phyloP scores from a whole-genome alignment of 768 basidiomycete species.

The Boletus bicolor region DNA sequence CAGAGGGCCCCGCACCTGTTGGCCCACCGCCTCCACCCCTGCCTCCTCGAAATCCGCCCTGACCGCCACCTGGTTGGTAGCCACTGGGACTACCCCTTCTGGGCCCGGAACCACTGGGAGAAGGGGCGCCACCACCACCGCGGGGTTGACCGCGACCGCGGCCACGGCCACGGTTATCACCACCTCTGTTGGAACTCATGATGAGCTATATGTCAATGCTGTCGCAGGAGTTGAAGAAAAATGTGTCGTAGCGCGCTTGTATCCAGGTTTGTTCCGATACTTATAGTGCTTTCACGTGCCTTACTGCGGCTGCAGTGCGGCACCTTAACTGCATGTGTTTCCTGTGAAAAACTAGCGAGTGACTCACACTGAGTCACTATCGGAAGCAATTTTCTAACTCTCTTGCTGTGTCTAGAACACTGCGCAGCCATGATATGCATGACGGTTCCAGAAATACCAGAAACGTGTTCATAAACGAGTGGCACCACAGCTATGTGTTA shows the following conservation, averaged over 20 bases:
- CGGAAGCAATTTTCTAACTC: not conserved
- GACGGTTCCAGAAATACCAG: not conserved
- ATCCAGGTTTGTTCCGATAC: not conserved
- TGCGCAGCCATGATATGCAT: not conserved
- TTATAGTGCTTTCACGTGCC: constrained; percentile 3
- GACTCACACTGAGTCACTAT: not conserved
- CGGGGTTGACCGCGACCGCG: constrained; percentile 17
- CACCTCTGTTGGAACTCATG: constrained; percentile 19
- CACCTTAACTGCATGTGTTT: too few relatives aligned
- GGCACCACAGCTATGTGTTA: too few relatives aligned
- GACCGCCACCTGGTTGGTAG: constrained; percentile 1
- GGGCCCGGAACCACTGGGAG: not conserved
- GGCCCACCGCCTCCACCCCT: constrained; percentile 28
- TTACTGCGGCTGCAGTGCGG: not conserved
- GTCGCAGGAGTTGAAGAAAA: not conserved
- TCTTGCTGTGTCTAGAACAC: not conserved
- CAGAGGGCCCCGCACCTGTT: constrained; percentile 25
- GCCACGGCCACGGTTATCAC: constrained; percentile 14
- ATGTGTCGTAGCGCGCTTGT: not conserved
- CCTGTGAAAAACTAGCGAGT: not conserved
- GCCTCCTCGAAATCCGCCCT: constrained; percentile 13
- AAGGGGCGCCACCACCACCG: not conserved
- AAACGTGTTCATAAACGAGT: not conserved
- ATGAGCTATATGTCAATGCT: not conserved
- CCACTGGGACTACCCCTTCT: constrained; percentile 8